phyloP scores from a whole-genome alignment of 306 rosid species.

The Cyamopsis tetragonoloba region DNA sequence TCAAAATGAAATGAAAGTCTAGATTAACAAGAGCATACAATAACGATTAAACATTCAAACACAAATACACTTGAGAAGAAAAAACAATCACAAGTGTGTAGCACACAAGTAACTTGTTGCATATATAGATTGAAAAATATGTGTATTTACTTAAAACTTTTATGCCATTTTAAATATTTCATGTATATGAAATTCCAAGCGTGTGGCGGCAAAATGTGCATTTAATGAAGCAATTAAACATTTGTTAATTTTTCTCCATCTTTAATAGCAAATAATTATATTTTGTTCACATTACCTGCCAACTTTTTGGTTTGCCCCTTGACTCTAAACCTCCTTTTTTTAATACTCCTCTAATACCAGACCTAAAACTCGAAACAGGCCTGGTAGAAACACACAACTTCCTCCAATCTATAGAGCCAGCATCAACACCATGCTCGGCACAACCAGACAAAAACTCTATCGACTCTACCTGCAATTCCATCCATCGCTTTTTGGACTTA shows the following conservation, averaged over 20 bases:
- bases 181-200: not conserved
- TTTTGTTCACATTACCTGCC: conserved; percentile 50
- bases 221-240: conserved; percentile 2
- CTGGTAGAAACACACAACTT: not conserved
- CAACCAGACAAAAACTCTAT: conserved; percentile 24
- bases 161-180: not conserved
- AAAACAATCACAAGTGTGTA: not conserved
- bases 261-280: not conserved
- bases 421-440: conserved; percentile 20
- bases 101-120: conserved; percentile 1
- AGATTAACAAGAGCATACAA: not conserved
- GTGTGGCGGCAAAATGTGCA: not conserved
- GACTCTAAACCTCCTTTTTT: conserved; percentile 28
- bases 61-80: conserved; percentile 3
- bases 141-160: not conserved
- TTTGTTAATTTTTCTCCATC: not conserved
- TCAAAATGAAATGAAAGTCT: not conserved
- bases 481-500: conserved; percentile 32
- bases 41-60: not conserved
- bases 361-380: too few relatives aligned
- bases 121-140: not conserved
- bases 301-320: conserved; percentile 36
- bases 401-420: not conserved
- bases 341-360: too few relatives aligned
- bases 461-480: conserved; percentile 48